Conservation (phyloP, 257 asterid species). For the Capsicum baccatum region DNA sequence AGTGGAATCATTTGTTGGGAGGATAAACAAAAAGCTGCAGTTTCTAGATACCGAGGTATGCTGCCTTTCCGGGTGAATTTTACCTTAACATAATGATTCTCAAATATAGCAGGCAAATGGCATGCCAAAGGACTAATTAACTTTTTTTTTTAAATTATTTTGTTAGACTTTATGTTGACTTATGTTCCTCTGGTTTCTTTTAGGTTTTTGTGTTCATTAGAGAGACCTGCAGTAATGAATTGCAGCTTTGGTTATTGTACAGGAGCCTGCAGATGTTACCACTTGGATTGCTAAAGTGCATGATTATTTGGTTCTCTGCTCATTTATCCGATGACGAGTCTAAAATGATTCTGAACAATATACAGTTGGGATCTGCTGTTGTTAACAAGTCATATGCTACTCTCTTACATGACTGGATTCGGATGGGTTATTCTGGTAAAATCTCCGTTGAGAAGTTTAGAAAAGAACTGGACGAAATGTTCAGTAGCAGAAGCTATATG, state of each 20-base stretch:
- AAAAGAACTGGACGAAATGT: slow-evolving; percentile 56
- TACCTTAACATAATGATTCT: not conserved
- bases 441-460: slow-evolving; percentile 61
- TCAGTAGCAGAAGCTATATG: slow-evolving; percentile 63
- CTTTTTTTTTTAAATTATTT: not conserved
- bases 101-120: not conserved
- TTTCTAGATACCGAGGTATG: slow-evolving; percentile 73
- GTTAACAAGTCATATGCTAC: slow-evolving; percentile 54
- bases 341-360: slow-evolving; percentile 51
- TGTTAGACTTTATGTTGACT: slow-evolving; percentile 32
- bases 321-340: slow-evolving; percentile 63
- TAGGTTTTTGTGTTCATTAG: slow-evolving; percentile 69
- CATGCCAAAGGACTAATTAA: not conserved
- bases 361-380: slow-evolving; percentile 50
- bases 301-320: slow-evolving; percentile 73
- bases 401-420: slow-evolving; percentile 51
- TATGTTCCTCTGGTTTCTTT: slow-evolving; percentile 49
- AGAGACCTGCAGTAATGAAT: slow-evolving; percentile 57
- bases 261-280: slow-evolving; percentile 77
- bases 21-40: slow-evolving; percentile 51
- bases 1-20: slow-evolving; percentile 54
- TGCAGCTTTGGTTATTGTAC: slow-evolving; percentile 71
- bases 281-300: slow-evolving; percentile 74
- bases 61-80: slow-evolving; percentile 26
- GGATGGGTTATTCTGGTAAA: slow-evolving; percentile 72